Evolutionary conservation across 768 basidiomycete species (phyloP), one percentile per base, ranked within the genome.

Genomic region (Hypsizygus marmoreus): DNA sequence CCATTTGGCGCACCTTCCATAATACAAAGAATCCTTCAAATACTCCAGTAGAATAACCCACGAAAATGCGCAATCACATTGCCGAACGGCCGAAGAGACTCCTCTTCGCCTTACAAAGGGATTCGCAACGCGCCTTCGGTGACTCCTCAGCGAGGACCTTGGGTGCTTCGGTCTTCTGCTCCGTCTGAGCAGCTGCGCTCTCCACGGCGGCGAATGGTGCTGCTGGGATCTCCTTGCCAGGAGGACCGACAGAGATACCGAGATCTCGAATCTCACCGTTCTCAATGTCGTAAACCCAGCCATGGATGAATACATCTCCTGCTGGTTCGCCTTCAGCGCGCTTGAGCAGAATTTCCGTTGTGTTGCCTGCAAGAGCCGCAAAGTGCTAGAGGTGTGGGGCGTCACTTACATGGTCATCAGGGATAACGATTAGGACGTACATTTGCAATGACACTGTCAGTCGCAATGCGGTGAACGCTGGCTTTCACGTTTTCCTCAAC

Each of bases 281-380:
- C 51, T 74, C 75, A 45, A 83, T 67, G 41, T 82, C 75, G 47
- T 81, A 82, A 24, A 84, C 74, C 77, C 77, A 82, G 5, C 81
- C 82, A 33, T 84, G 80, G 4, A 84, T 58, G 49, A 63, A 70
- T 1, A 71, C 59, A 10, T 63, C 59, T 19, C 54, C 45, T 11
- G 48, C 22, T 4, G 60, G 43, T 24, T 46, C 55, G 8, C 31
- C 58, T 28, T 45, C 57, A 26, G 49, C 36, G 30, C 55, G 46
- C 28, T 50, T 50, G 16, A 46, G 16, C 14, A 34, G 35, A n/a
- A 39, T 17, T n/a, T 38, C 49, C n/a, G n/a, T n/a, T n/a, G n/a
- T n/a, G n/a, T n/a, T n/a, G n/a, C n/a, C n/a, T n/a, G n/a, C n/a
- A n/a, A n/a, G n/a, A n/a, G n/a, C n/a, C n/a, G n/a, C n/a, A n/a